Evolutionary conservation across 2,329 filamentous ascomycete species (phyloP).

Genomic region (Talaromyces sp.): DNA sequence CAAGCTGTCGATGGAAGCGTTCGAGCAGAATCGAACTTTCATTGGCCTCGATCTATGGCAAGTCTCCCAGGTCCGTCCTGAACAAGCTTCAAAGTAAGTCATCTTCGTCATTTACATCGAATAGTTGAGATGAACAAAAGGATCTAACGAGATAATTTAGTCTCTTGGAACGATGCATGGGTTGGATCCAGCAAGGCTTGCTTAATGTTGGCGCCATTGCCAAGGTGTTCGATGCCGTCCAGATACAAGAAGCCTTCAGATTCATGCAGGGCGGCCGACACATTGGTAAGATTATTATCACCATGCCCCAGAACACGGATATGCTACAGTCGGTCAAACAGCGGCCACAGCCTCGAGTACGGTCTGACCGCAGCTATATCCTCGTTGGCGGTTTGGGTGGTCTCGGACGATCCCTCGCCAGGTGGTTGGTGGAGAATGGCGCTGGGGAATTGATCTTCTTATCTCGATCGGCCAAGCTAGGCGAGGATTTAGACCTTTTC

Average conservation of each 20-base stretch:
- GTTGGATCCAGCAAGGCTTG: constrained; percentile 5
- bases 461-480: constrained; percentile 46
- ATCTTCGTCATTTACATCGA: neutral
- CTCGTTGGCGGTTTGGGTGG: constrained; percentile 56
- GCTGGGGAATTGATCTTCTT: constrained; percentile 52
- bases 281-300: constrained; percentile 25
- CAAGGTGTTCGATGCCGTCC: constrained; percentile 18
- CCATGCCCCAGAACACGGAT: constrained; percentile 2
- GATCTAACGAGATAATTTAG: neutral
- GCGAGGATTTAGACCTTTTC: constrained; percentile 15
- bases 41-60: constrained; percentile 21
- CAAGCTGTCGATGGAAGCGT: constrained; percentile 25
- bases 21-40: constrained; percentile 24
- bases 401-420: constrained; percentile 51
- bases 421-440: constrained; percentile 48
- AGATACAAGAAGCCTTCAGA: constrained; percentile 23
- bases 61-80: constrained; percentile 15
- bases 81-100: neutral
- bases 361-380: constrained; percentile 47
- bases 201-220: constrained; percentile 12
- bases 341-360: neutral
- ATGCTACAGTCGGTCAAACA: constrained; percentile 8
- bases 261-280: constrained; percentile 31
- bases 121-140: neutral
- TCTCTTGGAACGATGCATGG: neutral